Evolutionary conservation across 73 alveolate genomes (phyloP).

Genomic region (Tetrahymena malaccensis): DNA sequence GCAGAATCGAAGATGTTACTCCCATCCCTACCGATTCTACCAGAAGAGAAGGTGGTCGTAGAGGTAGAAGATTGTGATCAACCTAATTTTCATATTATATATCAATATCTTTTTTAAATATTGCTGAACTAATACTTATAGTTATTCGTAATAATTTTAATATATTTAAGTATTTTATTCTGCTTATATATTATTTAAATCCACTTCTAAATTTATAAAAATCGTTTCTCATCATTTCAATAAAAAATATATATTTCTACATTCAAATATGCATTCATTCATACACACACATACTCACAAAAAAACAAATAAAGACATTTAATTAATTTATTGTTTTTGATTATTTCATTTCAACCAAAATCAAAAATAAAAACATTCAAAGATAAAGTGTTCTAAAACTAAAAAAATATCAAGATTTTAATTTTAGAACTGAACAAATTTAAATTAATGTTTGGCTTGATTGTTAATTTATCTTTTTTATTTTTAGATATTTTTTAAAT

Average conservation of each 20-base stretch:
- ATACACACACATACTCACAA: background rate
- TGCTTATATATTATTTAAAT: background rate
- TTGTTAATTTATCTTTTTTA: background rate
- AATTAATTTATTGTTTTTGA: too few species aligned
- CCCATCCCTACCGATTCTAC: slow-evolving; percentile 99
- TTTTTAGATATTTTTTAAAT: background rate
- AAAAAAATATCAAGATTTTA: too few species aligned
- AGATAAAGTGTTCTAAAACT: background rate
- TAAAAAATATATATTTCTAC: background rate
- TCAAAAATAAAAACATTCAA: background rate
- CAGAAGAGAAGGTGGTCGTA: slow-evolving; percentile 98
- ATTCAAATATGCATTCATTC: background rate
- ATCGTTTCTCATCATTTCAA: background rate
- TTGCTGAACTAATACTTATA: background rate
- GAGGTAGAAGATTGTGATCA: slow-evolving; percentile 98
- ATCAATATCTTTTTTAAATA: background rate
- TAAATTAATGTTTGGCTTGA: background rate
- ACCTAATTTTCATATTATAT: background rate
- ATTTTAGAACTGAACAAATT: background rate
- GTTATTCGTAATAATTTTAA: background rate
- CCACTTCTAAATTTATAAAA: background rate
- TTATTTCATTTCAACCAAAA: background rate
- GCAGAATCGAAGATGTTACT: slow-evolving; percentile 99
- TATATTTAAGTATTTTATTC: background rate
- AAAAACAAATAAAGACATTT: too few species aligned